phyloP scores from a whole-genome alignment of 2,329 filamentous ascomycete species.

The Pseudocercospora eumusae region DNA sequence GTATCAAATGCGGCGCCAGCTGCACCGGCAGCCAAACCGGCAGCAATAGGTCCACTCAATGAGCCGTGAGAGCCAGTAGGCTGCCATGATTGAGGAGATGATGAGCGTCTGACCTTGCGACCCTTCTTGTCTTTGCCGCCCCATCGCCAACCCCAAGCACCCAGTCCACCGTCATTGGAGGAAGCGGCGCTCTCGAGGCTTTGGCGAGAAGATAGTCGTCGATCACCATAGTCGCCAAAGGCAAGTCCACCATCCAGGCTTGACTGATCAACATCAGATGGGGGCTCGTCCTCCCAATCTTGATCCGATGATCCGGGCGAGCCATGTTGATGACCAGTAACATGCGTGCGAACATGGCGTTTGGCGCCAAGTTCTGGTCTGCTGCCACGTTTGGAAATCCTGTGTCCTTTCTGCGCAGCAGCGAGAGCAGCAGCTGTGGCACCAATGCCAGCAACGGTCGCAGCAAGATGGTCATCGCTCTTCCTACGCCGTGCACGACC shows the following conservation, averaged over 20 bases:
- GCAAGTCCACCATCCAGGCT: constrained; percentile 61
- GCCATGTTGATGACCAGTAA: constrained; percentile 23
- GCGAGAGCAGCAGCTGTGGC: constrained; percentile 53
- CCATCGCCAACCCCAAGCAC: constrained; percentile 64
- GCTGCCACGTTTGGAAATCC: constrained; percentile 32
- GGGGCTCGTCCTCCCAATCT: constrained; percentile 57
- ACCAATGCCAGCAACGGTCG: constrained; percentile 50
- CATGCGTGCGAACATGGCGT: constrained; percentile 22
- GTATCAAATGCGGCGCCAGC: constrained; percentile 46
- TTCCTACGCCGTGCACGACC: constrained; percentile 38
- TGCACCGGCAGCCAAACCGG: constrained; percentile 46
- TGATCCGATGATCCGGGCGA: constrained; percentile 48
- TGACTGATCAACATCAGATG: constrained; percentile 57
- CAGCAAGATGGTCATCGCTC: constrained; percentile 51
- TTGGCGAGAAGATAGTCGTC: constrained; percentile 41
- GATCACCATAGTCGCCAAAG: constrained; percentile 55
- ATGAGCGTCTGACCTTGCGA: constrained; percentile 35
- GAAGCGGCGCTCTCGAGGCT: constrained; percentile 57
- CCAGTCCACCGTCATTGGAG: constrained; percentile 48
- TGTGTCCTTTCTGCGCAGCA: constrained; percentile 43
- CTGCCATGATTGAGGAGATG: constrained; percentile 22
- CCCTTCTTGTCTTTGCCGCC: constrained; percentile 51
- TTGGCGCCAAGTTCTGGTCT: constrained; percentile 34
- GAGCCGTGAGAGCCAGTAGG: constrained; percentile 37
- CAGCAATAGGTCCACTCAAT: constrained; percentile 36